Evolutionary conservation across 495 filamentous ascomycete genomes (phyloP), one percentile per base, ranked within the genome.

Genomic region (Rostrohypoxylon terebratum): DNA sequence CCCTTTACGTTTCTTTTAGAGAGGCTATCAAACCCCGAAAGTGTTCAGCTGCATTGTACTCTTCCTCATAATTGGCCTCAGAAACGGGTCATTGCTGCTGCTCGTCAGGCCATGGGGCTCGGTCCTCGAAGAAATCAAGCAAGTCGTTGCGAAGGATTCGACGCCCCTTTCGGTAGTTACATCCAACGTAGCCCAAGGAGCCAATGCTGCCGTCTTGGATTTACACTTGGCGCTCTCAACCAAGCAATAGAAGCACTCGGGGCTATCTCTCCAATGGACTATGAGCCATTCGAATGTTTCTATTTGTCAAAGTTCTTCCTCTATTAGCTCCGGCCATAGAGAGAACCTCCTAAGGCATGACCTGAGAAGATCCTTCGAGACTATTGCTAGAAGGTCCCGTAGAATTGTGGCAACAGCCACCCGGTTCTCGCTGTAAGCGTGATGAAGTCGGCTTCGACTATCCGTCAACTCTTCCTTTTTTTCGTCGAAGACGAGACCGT

Each of bases 141-240:
- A 53, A 69, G 60, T 57, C 62, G 8, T 50, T 47, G 21, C 38
- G 71, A 69, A 73, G 66, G 71, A 73, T 73, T 69, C 42, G 34
- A 59, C 23, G 61, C 55, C 66, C 71, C 57, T 34, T 66, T 51
- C 57, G 62, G 70, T 54, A 65, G 59, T 65, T 61, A 25, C 47
- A 68, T 63, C 21, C 25, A 47, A 33, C 18, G 40, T 31, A 36
- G 21, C 40, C 42, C 36, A 38, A 48, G 33, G 53, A 40, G 63
- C 62, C 28, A 44, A 62, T 59, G 47, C 20, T 57, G 40, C 40
- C 60, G 18, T 54, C 59, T 59, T 64, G 40, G 44, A 59, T 42
- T 55, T 65, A 51, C 40, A 69, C 63, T 65, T 65, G 51, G 71
- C 47, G 28, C 38, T 55, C 13, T 45, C 20, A 20, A n/a, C 11